A percentile compares a stretch with the other conserved stretches of the same genome.
phyloP scores from a whole-genome alignment of 495 filamentous ascomycete species.

The Xylaria telfairii region DNA sequence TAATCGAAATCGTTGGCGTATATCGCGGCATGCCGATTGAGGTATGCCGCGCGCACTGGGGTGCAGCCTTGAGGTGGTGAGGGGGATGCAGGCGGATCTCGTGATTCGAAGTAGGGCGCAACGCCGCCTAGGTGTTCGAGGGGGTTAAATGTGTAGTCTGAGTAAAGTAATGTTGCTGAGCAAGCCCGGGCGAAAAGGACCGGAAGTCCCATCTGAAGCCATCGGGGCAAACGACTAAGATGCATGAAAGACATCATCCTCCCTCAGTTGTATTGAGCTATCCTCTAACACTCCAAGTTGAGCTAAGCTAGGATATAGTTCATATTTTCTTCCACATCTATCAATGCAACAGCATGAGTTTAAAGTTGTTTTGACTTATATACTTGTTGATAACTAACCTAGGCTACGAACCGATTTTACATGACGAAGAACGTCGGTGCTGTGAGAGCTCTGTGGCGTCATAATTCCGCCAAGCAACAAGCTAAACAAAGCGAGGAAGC shows the following conservation, averaged over 20 bases:
- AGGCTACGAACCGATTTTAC: background rate
- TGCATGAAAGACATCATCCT: background rate
- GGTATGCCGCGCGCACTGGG: constrained; percentile 48
- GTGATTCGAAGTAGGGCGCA: constrained; percentile 56
- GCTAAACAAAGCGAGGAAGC: constrained; percentile 1
- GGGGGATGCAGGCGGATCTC: constrained; percentile 48
- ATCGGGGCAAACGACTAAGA: background rate
- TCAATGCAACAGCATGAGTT: background rate
- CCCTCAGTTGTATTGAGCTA: background rate
- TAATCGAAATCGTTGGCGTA: constrained; percentile 58
- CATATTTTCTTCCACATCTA: background rate
- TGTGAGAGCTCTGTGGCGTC: constrained; percentile 2
- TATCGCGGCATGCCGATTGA: constrained; percentile 56
- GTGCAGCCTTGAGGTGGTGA: constrained; percentile 49
- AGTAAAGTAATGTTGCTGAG: constrained; percentile 38
- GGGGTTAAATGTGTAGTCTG: constrained; percentile 51
- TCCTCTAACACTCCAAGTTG: background rate
- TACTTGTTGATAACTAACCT: background rate
- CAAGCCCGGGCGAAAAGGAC: constrained; percentile 20
- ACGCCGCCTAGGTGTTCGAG: constrained; percentile 56
- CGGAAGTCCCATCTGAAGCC: constrained; percentile 10
- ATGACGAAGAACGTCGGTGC: background rate
- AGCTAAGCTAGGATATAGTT: background rate
- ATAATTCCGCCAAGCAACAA: constrained; percentile 14
- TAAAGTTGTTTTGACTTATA: background rate